Base-by-base conservation (phyloP, 768 basidiomycete genomes). In the Pisolithus albus region DNA sequence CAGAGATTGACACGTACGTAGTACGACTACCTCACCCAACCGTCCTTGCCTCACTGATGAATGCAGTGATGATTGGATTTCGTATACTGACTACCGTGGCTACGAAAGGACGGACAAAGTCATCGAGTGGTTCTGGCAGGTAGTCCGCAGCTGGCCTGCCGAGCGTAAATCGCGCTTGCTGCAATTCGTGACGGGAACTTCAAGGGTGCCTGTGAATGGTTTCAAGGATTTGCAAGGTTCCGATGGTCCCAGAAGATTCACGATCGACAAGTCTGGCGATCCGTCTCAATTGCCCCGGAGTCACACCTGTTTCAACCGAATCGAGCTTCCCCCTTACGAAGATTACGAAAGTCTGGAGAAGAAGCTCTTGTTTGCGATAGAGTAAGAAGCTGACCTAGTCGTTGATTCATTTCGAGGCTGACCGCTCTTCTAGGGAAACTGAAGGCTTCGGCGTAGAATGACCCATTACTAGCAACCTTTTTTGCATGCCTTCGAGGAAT, bases 81-180 rank as follows among this genome's bases (percentile, higher is more conserved):
- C 92, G 62, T 91, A 89, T 69, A 95, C 92, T 18, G 92, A 94
- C 63, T 94, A 94, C 64, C 84, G 90, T 48, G 85, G 87, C 5
- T 91, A 89, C 62, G 83, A 86, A 61, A 88, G 87, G 73, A 85
- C 82, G 4, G 89, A 91, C 62, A 83, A 88, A 63, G 86, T 89
- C 53, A 90, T 94, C 56, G 86, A 90, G 61, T 94, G 92, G 92
- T 95, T 95, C 76, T 94, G 92, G 92, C 83, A 92, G 66, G 88
- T 86, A 61, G 80, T 95, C 50, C 83, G 87, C 36, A 83, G 84
- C 32, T 95, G 92, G 92, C 88, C 92, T 8, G 76, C 88, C 0
- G 92, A 95, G 65, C 80, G 88, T 57, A 93, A 93, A 66, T 86
- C 86, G 38, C 83, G 91, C 13, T 68, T 93, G 36, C 71, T 94